phyloP scores from a whole-genome alignment of 441 rosid genomes.

The Pelargonium cotyledonis region DNA sequence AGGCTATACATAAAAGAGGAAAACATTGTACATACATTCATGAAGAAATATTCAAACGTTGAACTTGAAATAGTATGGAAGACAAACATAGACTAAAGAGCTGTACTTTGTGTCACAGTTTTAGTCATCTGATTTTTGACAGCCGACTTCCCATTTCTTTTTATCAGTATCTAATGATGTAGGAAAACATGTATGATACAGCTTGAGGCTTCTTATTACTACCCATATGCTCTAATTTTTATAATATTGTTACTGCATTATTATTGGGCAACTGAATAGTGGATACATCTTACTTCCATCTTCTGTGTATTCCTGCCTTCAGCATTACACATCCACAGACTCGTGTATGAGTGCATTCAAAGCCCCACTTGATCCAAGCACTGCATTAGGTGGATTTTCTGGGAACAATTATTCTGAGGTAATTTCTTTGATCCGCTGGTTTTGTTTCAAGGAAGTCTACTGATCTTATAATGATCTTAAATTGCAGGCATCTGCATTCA shows the following conservation, averaged over 20 bases:
- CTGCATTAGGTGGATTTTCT: conserved; percentile 62
- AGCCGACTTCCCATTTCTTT: not conserved
- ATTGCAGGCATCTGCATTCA: conserved; percentile 69
- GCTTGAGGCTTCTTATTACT: conserved; percentile 16
- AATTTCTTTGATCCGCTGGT: conserved; percentile 25
- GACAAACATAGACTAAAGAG: too few species aligned
- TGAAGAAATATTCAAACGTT: too few species aligned
- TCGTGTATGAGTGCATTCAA: conserved; percentile 63
- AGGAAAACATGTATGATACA: not conserved
- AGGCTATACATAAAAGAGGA: too few species aligned
- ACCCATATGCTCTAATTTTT: not conserved
- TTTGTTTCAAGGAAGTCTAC: conserved; percentile 16
- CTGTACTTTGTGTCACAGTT: too few species aligned
- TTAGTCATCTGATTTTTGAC: not conserved
- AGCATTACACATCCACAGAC: conserved; percentile 69
- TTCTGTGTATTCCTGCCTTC: conserved; percentile 23
- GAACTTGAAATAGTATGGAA: too few species aligned
- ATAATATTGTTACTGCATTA: not conserved
- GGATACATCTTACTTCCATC: conserved; percentile 15
- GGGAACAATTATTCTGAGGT: conserved; percentile 66
- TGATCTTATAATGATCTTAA: conserved; percentile 22
- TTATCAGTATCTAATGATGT: not conserved
- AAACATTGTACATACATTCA: too few species aligned
- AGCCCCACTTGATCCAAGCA: conserved; percentile 77
- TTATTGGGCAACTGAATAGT: not conserved